phyloP scores from a whole-genome alignment of 2,329 filamentous ascomycete genomes.

The Aspergillus vadensis region DNA sequence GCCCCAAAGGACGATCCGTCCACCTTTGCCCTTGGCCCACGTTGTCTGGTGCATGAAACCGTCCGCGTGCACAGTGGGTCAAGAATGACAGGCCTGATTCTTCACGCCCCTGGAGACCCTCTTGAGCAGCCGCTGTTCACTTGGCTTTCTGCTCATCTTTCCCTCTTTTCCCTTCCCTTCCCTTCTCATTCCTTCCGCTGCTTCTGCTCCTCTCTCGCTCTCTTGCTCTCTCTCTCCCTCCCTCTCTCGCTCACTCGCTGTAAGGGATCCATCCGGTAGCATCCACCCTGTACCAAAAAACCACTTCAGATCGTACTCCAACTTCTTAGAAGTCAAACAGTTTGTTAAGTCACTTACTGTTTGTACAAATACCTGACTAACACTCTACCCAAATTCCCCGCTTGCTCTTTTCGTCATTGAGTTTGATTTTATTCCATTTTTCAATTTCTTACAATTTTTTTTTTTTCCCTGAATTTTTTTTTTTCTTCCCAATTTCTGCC shows the following conservation, averaged over 20 bases:
- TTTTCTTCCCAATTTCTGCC: slow-evolving; percentile 14
- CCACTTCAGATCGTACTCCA: not conserved
- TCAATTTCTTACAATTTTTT: slow-evolving; percentile 9
- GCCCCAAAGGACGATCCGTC: slow-evolving; percentile 29
- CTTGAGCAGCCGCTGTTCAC: slow-evolving; percentile 8
- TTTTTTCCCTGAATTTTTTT: not conserved
- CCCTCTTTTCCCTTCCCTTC: slow-evolving; percentile 4
- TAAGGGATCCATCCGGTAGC: slow-evolving; percentile 4
- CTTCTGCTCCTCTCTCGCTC: not conserved
- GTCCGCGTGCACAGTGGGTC: slow-evolving; percentile 43
- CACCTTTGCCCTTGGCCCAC: slow-evolving; percentile 36
- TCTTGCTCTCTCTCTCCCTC: not conserved
- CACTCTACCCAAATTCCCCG: slow-evolving; percentile 4
- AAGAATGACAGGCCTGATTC: slow-evolving; percentile 41
- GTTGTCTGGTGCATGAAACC: slow-evolving; percentile 44
- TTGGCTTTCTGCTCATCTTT: slow-evolving; percentile 9
- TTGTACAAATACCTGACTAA: slow-evolving; percentile 10
- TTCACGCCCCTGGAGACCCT: slow-evolving; percentile 29
- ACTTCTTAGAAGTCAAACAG: not conserved
- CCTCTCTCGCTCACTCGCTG: slow-evolving; percentile 1
- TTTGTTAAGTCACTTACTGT: slow-evolving; percentile 4
- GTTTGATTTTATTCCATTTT: slow-evolving; percentile 8
- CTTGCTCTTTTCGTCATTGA: slow-evolving; percentile 1
- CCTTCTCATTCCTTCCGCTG: slow-evolving; percentile 5
- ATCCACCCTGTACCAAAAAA: not conserved